Evolutionary conservation across 306 rosid species (phyloP), one percentile per base, ranked within the genome.

Genomic region (Trifolium repens): DNA sequence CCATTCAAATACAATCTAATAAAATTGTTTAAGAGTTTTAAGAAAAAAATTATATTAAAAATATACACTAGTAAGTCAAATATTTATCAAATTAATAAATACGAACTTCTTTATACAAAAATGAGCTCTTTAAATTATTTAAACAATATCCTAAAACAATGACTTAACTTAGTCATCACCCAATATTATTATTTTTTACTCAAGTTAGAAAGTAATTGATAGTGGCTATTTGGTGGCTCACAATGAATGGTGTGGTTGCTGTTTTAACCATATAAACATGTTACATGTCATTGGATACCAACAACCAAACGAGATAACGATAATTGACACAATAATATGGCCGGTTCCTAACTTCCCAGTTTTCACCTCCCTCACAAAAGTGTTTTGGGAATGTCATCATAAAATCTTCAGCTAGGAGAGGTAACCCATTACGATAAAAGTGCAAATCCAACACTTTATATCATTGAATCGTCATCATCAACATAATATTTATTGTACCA

Each of bases 281-380:
- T 30, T 30, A 32, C 35, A 37, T 58, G 9, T 58, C 34, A 55
- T 55, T 55, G 62, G 62, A 10, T 17, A 53, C 58, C 9, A 26
- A 24, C 59, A 16, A 46, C 52, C 19, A 5, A 50, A 50, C 4
- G 24, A n/a, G 63, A 24, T 58, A 27, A 58, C 57, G 8, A 24
- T 55, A 7, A 58, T 26, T 9, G 8, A 35, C n/a, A 35, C n/a
- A 58, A 58, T 15, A 58, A 58, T 15, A 24, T 58, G 64, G 4
- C 13, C 30, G 63, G 63, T 57, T 57, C 12, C 27, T 22, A 7
- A 8, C 5, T 53, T 58, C 67, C 44, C 67, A 61, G 67, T 61
- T 34, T 61, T 61, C 67, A 61, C 67, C 67, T 61, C 44, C 67
- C 67, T 61, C 67, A 61, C 43, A 61, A 61, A 61, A 61, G 13